A percentile compares a stretch with the other conserved stretches of the same genome.
Evolutionary conservation across 1,284 basidiomycete genomes (phyloP).

Genomic region (Cyathus olla): DNA sequence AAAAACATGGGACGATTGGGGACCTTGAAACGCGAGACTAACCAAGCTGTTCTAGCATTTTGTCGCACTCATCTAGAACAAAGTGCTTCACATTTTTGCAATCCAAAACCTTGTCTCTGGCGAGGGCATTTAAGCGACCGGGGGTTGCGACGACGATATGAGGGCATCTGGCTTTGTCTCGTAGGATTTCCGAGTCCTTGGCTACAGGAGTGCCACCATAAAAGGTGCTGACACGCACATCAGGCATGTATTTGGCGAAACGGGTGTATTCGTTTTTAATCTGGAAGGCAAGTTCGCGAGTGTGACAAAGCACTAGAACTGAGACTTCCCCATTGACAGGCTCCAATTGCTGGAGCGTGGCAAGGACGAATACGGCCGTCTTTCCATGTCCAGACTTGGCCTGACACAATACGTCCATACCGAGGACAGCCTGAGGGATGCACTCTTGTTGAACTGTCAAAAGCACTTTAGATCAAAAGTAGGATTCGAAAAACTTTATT

Average conservation of each 20-base stretch:
- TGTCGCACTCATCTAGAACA: slow-evolving; percentile 99
- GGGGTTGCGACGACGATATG: slow-evolving; percentile 99
- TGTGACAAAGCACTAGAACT: slow-evolving; percentile 98
- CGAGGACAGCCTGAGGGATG: slow-evolving; percentile 99
- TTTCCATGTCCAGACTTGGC: slow-evolving; percentile 99
- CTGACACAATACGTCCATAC: slow-evolving; percentile 99
- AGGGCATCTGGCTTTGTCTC: slow-evolving; percentile 97
- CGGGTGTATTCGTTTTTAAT: slow-evolving; percentile 99
- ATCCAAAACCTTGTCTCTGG: slow-evolving; percentile 93
- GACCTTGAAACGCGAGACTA: slow-evolving; percentile 85
- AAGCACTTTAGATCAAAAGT: slow-evolving; percentile 3
- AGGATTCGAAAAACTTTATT: neutral
- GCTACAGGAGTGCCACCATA: slow-evolving; percentile 97
- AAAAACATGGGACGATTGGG: slow-evolving; percentile 51
- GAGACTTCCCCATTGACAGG: slow-evolving; percentile 98
- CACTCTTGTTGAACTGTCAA: slow-evolving; percentile 97
- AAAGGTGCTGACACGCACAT: slow-evolving; percentile 97
- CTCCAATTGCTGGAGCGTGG: slow-evolving; percentile 98
- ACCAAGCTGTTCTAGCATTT: slow-evolving; percentile 99
- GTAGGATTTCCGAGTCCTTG: slow-evolving; percentile 94
- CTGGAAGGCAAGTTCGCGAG: slow-evolving; percentile 99
- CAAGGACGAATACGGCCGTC: slow-evolving; percentile 99
- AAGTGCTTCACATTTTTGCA: slow-evolving; percentile 98
- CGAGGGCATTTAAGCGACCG: slow-evolving; percentile 93
- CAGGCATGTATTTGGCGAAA: slow-evolving; percentile 99